Evolutionary conservation across 1,284 basidiomycete genomes (phyloP).

Genomic region (Dichomitus squalens): DNA sequence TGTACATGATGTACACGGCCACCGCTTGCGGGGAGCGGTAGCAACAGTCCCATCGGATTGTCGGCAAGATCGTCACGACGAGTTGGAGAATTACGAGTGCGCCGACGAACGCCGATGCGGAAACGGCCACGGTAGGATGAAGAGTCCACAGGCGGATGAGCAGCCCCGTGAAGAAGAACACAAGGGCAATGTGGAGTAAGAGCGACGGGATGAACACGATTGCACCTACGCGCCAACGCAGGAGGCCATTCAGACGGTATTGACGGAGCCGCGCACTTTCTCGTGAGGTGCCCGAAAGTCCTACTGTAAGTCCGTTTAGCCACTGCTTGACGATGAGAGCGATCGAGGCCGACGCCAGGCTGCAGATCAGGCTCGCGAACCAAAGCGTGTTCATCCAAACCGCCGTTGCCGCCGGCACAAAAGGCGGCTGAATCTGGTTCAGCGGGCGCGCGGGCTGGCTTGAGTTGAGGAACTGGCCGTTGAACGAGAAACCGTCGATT

Average conservation of each 20-base stretch:
- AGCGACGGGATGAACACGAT: conserved; percentile 13
- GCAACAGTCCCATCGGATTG: conserved; percentile 16
- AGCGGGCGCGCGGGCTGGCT: not conserved
- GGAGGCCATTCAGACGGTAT: conserved; percentile 8
- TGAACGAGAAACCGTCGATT: conserved; percentile 2
- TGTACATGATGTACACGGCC: conserved; percentile 12
- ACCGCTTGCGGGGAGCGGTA: conserved; percentile 24
- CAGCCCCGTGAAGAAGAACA: conserved; percentile 18
- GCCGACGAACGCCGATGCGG: conserved; percentile 9
- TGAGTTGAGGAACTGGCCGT: conserved; percentile 4
- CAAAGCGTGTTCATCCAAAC: conserved; percentile 20
- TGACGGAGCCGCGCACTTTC: conserved; percentile 13
- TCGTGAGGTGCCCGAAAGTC: not conserved
- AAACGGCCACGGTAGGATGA: conserved; percentile 7
- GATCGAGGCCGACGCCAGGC: conserved; percentile 12
- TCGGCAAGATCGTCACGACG: conserved; percentile 17
- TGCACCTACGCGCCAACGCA: conserved; percentile 9
- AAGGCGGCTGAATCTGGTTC: not conserved
- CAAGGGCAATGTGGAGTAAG: conserved; percentile 12
- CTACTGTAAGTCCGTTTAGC: conserved; percentile 8
- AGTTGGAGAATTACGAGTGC: conserved; percentile 4
- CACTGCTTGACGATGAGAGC: conserved; percentile 22
- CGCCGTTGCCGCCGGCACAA: not conserved
- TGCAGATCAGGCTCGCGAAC: conserved; percentile 20
- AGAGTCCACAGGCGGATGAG: conserved; percentile 15